Conservation (phyloP, 139 green algal species). For the Chlorella sp. region DNA sequence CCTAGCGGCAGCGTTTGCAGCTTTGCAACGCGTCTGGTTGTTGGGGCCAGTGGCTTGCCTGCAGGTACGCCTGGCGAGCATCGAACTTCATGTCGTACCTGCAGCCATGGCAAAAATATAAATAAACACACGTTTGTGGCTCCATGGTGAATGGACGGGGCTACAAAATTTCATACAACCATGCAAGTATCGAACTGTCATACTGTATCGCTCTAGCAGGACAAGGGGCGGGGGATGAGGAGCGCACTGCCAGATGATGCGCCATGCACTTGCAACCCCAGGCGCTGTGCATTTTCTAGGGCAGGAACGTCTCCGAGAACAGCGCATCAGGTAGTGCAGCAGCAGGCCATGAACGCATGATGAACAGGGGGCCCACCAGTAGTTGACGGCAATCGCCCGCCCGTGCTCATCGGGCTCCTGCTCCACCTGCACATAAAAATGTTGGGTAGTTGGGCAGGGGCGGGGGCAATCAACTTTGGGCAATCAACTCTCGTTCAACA, state of each 20-base stretch:
- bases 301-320: not conserved
- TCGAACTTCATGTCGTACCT: constrained; percentile 87
- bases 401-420: constrained; percentile 39
- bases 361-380: constrained; percentile 58
- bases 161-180: too few species aligned
- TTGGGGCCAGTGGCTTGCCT: too few species aligned
- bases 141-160: not conserved
- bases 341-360: not conserved
- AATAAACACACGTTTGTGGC: not conserved
- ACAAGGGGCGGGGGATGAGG: not conserved
- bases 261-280: not conserved
- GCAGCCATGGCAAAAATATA: not conserved
- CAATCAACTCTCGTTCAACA: too few species aligned
- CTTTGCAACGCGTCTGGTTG: too few species aligned
- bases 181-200: too few species aligned
- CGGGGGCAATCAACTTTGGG: too few species aligned
- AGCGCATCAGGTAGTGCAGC: not conserved
- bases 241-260: not conserved
- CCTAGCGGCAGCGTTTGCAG: too few species aligned
- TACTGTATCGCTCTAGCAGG: too few species aligned
- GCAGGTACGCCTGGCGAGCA: constrained; percentile 52
- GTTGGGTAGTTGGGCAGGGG: not conserved
- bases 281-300: not conserved
- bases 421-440: constrained; percentile 9
- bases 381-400: constrained; percentile 83